These are phyloP conservation scores for Jackrogersella minutella DNA, from an alignment of 495 filamentous ascomycete genomes.

Conservation along the genomic window DNA sequence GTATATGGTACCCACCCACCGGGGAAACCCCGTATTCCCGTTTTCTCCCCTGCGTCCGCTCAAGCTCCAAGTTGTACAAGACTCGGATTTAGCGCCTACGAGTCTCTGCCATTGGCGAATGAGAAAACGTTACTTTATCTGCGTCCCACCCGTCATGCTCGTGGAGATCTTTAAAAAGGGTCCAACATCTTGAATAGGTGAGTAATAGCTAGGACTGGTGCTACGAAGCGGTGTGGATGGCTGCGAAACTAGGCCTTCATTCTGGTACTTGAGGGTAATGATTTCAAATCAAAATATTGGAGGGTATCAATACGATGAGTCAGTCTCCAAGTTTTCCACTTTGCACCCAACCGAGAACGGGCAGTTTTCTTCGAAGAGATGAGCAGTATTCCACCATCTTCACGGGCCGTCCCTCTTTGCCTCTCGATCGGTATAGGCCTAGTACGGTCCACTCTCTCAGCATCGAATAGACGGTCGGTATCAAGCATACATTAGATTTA, in stretches of 20 bases:
- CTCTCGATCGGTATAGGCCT: neutral
- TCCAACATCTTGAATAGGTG: conserved; percentile 1
- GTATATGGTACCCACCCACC: conserved; percentile 12
- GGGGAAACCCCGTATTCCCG: conserved; percentile 16
- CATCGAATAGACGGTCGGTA: neutral
- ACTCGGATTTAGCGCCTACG: neutral
- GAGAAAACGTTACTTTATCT: neutral
- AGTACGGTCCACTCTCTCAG: neutral
- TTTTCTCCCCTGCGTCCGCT: neutral
- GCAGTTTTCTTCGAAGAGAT: neutral
- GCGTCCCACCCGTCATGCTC: neutral
- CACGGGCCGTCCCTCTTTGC: neutral
- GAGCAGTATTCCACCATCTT: neutral
- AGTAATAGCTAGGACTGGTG: neutral
- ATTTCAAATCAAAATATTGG: neutral
- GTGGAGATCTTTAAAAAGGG: neutral
- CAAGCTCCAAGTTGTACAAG: neutral
- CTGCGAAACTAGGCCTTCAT: neutral
- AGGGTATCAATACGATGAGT: neutral
- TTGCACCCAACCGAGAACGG: neutral
- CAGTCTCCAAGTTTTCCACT: neutral
- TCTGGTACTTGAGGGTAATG: neutral
- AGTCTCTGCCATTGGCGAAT: neutral
- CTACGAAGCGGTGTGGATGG: conserved; percentile 1
- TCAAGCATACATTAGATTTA: conserved; percentile 9